phyloP scores from a whole-genome alignment of 1,139 yeast species.

The Geotrichum aggregatum region DNA sequence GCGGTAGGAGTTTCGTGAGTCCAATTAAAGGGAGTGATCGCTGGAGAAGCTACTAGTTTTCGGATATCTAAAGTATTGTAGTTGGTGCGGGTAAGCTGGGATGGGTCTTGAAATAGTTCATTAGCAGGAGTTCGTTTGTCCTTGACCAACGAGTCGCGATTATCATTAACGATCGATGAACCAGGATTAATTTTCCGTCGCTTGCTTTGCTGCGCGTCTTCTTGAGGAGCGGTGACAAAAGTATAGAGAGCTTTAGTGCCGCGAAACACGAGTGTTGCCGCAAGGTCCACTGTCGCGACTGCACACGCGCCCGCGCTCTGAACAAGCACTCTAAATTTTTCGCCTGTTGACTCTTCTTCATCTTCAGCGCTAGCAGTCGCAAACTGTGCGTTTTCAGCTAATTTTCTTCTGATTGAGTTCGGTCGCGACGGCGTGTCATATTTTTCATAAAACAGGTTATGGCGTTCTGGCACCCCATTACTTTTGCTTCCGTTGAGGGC shows the following conservation, averaged over 20 bases:
- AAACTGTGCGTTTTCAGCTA: too few species aligned
- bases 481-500: slow-evolving; percentile 7
- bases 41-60: slow-evolving; percentile 10
- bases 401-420: too few species aligned
- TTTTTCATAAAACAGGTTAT: slow-evolving; percentile 5
- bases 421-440: slow-evolving; percentile 1
- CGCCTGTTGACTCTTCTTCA: slow-evolving; percentile 8
- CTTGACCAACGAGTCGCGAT: background rate
- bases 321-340: slow-evolving; percentile 12
- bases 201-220: slow-evolving; percentile 9
- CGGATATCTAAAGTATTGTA: background rate
- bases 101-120: slow-evolving; percentile 4
- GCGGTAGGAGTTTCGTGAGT: slow-evolving; percentile 2
- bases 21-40: slow-evolving; percentile 3
- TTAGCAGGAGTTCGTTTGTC: background rate
- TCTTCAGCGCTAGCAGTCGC: too few species aligned
- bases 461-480: background rate
- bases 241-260: slow-evolving; percentile 7
- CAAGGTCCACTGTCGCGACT: slow-evolving; percentile 5
- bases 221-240: slow-evolving; percentile 8
- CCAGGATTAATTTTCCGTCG: slow-evolving; percentile 9
- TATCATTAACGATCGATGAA: slow-evolving; percentile 1
- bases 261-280: slow-evolving; percentile 10
- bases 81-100: background rate
- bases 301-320: slow-evolving; percentile 14